Evolutionary conservation across 176 grass and related monocot species (phyloP).

Genomic region (Areca catechu): DNA sequence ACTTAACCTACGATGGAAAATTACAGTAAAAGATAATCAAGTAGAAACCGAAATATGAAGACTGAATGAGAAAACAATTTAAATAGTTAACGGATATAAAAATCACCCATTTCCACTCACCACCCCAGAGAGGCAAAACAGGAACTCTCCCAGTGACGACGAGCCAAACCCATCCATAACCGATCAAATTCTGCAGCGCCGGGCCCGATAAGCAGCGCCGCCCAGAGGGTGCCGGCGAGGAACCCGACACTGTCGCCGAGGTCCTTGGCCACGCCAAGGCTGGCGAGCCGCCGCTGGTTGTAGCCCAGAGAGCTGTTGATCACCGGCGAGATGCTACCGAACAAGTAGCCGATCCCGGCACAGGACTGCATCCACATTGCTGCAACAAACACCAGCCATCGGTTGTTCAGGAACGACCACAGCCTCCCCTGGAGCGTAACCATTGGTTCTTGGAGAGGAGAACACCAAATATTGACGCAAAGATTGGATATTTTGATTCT

Average conservation of each 20-base stretch:
- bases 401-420: conserved; percentile 9
- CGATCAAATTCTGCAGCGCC: conserved; percentile 7
- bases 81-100: too few relatives aligned
- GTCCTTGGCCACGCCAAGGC: conserved; percentile 13
- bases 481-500: background rate
- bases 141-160: background rate
- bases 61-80: too few relatives aligned
- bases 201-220: conserved; percentile 2
- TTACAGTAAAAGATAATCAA: too few relatives aligned
- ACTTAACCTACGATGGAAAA: too few relatives aligned
- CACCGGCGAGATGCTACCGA: conserved; percentile 11
- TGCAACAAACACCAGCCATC: conserved; percentile 13
- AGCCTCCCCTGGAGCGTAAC: background rate
- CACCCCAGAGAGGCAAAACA: conserved; percentile 12
- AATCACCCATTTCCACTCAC: background rate
- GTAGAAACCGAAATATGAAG: too few relatives aligned
- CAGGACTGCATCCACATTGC: conserved; percentile 17
- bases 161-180: conserved; percentile 4
- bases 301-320: conserved; percentile 5
- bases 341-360: conserved; percentile 6
- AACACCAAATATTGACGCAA: background rate
- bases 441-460: background rate
- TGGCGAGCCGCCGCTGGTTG: conserved; percentile 5
- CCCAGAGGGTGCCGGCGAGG: conserved; percentile 11
- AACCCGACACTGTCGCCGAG: conserved; percentile 9